Evolutionary conservation across 208 protist genomes (phyloP), one percentile per base, ranked within the genome.

Genomic region (Porcisia hertigi): DNA sequence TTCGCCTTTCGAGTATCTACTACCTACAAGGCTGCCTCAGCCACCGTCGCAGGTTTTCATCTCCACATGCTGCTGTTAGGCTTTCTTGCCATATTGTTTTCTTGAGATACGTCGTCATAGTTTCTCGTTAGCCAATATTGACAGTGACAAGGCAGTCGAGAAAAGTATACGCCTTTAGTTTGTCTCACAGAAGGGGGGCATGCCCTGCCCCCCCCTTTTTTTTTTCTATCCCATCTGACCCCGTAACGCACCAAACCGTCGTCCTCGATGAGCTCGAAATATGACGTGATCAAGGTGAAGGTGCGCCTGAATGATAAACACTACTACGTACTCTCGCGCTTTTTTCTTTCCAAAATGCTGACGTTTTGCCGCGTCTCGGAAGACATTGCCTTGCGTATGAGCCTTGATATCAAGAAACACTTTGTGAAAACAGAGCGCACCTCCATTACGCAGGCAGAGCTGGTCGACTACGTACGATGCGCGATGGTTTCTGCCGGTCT

Each of bases 321-420:
- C 64, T 90, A 90, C 65, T 94, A 92, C 77, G 81, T 88, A 23
- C 81, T 94, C 3, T 92, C 87, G 14, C 80, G 88, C 11, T 94
- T 92, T 45, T 72, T 87, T 1, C 77, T 94, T 12, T 92, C 88
- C 39, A 85, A 88, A 43, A 87, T 94, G 84, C 80, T 94, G 41
- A 85, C 79, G 49, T 91, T 92, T 62, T 89, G 82, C 55, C 84
- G 85, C 49, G 69, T 93, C 7, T 85, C 86, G 5, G 76, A 76
- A 20, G 82, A 81, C 3, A 75, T 41, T 5, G 86, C 89, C 1
- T 77, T 90, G 49, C 79, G 81, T 52, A 83, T 93, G 53, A 89
- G 86, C 64, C 79, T 93, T 7, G 85, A 78, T 23, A 59, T 93
- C 52, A 93, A 93, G 76, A 84, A 85, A 57, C 73, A 76, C 62